Evolutionary conservation across 345 rosid genomes (phyloP), one percentile per base, ranked within the genome.

Genomic region (Crucihimalaya himalaica): DNA sequence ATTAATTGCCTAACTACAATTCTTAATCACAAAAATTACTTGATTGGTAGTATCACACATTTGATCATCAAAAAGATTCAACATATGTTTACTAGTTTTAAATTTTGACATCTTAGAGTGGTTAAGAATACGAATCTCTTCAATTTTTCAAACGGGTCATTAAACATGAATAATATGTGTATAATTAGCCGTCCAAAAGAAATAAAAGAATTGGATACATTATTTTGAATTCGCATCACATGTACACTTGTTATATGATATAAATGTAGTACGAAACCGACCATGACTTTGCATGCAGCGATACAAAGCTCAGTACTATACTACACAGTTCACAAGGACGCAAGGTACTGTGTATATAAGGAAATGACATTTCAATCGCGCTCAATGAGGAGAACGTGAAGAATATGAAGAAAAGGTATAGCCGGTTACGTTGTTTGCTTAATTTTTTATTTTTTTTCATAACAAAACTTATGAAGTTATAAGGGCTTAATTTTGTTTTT

Each of bases 281-380:
- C 68, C 60, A 74, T 35, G 62, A 40, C 35, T 45, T 28, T 39
- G 78, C 46, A 74, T 47, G 67, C 59, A 47, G 50, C 65, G 40
- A 37, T 25, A 25, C 72, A 46, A 74, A 34, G 46, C 71, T 55
- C 23, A 53, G 66, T 65, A 65, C 39, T 31, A 42, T 40, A 3
- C 11, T 46, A 48, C 54, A 66, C 78, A 57, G 45, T 67, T 66
- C 53, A 14, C 5, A 27, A 56, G 51, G 59, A 47, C 72, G 20
- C 51, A 61, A 18, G 25, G 28, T 29, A 64, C 53, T 46, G 18
- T 63, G 4, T 63, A 45, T 45, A 5, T 63, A 45, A 16, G 37
- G 23, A 29, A 10, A 31, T 29, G 20, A 46, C 40, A 46, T n/a
- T 16, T 23, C 52, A 25, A 27, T 15, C 53, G 34, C 53, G 34